These are phyloP conservation scores for Staphylotrichum tortipilum DNA, from an alignment of 495 filamentous ascomycete genomes.

Conservation along the genomic window DNA sequence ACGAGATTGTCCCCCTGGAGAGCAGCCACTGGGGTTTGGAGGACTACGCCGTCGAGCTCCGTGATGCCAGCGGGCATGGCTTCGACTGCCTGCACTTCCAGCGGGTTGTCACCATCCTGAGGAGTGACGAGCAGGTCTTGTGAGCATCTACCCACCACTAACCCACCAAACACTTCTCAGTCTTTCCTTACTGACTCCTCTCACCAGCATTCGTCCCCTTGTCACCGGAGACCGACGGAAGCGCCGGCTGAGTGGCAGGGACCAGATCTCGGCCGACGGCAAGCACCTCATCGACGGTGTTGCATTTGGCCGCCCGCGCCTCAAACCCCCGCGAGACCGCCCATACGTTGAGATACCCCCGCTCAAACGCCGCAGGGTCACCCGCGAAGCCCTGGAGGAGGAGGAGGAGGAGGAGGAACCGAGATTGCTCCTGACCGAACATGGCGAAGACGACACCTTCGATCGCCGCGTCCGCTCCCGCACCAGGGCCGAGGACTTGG, in stretches of 20 bases:
- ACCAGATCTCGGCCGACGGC: constrained; percentile 75
- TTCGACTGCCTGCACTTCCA: constrained; percentile 91
- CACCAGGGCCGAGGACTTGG: constrained; percentile 12
- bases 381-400: constrained; percentile 32
- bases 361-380: constrained; percentile 58
- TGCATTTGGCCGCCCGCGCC: constrained; percentile 69
- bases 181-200: not conserved
- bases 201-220: constrained; percentile 67
- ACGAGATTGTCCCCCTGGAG: constrained; percentile 77
- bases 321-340: constrained; percentile 50
- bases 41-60: constrained; percentile 81
- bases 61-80: constrained; percentile 42
- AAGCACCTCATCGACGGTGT: constrained; percentile 84
- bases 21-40: constrained; percentile 79
- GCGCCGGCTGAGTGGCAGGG: constrained; percentile 66
- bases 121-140: constrained; percentile 79
- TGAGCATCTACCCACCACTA: constrained; percentile 33
- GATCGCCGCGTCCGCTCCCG: constrained; percentile 13
- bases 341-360: constrained; percentile 69
- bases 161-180: not conserved
- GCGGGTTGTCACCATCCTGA: constrained; percentile 57
- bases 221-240: constrained; percentile 64
- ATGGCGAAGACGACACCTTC: constrained; percentile 28
- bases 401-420: constrained; percentile 21
- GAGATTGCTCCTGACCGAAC: constrained; percentile 30